Conservation (phyloP, 306 rosid species). For the Rosa rugosa region DNA sequence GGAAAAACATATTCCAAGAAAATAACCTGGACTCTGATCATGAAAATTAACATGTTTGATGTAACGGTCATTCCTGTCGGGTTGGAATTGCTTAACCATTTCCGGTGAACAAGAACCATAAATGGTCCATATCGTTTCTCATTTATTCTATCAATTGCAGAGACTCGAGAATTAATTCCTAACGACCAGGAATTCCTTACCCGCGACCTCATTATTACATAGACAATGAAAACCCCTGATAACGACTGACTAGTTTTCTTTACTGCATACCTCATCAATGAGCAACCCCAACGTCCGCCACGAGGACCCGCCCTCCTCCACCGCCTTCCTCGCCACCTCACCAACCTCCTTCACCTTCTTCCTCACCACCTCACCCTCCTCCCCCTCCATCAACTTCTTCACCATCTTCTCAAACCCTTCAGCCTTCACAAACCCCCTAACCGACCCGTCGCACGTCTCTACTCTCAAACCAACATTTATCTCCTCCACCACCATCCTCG, state of each 20-base stretch:
- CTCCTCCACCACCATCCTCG: slow-evolving; percentile 55
- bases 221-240: not conserved
- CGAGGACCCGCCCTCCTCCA: slow-evolving; percentile 45
- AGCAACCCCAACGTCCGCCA: slow-evolving; percentile 25
- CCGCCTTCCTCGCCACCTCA: slow-evolving; percentile 35
- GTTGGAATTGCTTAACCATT: not conserved
- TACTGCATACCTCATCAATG: slow-evolving; percentile 17
- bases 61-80: too few relatives aligned
- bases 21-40: not conserved
- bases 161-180: too few relatives aligned
- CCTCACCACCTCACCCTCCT: slow-evolving; percentile 34
- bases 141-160: too few relatives aligned
- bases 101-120: not conserved
- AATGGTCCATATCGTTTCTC: too few relatives aligned
- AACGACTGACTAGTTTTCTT: not conserved
- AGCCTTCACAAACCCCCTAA: slow-evolving; percentile 40
- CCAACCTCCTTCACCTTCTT: slow-evolving; percentile 22
- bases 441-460: slow-evolving; percentile 23
- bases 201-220: too few relatives aligned
- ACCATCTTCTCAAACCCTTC: slow-evolving; percentile 34
- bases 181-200: too few relatives aligned
- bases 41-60: too few relatives aligned
- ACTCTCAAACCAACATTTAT: slow-evolving; percentile 39
- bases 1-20: too few relatives aligned
- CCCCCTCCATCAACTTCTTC: slow-evolving; percentile 49